Evolutionary conservation across 768 basidiomycete species (phyloP).

Genomic region (Kondoa subrosea): DNA sequence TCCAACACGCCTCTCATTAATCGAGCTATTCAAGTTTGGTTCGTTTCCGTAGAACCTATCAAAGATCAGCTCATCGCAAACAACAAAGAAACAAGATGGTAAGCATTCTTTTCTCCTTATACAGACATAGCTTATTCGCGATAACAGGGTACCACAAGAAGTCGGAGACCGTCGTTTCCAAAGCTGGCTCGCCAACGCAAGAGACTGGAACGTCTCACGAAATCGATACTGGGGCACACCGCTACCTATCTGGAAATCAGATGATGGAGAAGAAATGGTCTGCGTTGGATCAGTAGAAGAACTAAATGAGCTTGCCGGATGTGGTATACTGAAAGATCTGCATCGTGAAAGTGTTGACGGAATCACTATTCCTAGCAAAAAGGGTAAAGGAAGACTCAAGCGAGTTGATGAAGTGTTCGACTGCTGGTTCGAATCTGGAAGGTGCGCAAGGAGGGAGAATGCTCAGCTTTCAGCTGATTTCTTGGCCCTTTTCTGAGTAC

Average conservation of each 20-base stretch:
- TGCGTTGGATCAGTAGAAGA: constrained; percentile 76
- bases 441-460: constrained; percentile 43
- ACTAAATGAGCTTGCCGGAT: constrained; percentile 69
- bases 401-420: constrained; percentile 97
- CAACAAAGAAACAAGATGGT: constrained; percentile 83
- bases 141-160: constrained; percentile 66
- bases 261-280: constrained; percentile 66
- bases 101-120: constrained; percentile 18
- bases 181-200: constrained; percentile 93
- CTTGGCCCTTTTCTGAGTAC: background rate
- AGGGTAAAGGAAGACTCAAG: constrained; percentile 67
- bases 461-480: background rate
- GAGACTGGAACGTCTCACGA: constrained; percentile 98
- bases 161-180: constrained; percentile 87
- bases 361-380: constrained; percentile 81
- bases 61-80: constrained; percentile 74
- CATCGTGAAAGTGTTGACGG: constrained; percentile 90
- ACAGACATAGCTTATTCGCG: constrained; percentile 2
- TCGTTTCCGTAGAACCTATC: constrained; percentile 70
- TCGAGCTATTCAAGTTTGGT: constrained; percentile 91
- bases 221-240: constrained; percentile 99
- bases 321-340: constrained; percentile 62
- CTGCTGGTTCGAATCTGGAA: constrained; percentile 99
- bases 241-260: constrained; percentile 86
- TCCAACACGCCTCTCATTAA: constrained; percentile 91